Evolutionary conservation across 2,329 filamentous ascomycete genomes (phyloP), one percentile per base, ranked within the genome.

Genomic region (Claviceps maximensis): DNA sequence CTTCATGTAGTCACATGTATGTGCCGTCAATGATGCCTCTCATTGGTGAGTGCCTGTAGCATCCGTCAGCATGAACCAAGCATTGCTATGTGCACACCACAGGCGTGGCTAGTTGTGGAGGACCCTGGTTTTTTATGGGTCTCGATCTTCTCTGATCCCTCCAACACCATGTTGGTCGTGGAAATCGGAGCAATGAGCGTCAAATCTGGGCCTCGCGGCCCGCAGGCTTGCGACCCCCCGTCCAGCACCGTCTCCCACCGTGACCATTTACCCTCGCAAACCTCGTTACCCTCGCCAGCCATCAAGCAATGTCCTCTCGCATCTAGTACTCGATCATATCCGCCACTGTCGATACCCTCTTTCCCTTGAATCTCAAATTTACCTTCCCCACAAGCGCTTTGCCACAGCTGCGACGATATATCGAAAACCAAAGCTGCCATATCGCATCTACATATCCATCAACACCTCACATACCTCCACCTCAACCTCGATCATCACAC

Each of bases 101-200:
- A 1, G 52, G 33, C n/a, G 54, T 47, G 19, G 12, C 0, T 10
- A 7, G 13, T 27, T 9, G n/a, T 13, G 19, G 25, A 52, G 57
- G 58, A 57, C 60, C 63, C 61, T 65, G 61, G 59, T 57, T 58
- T 56, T 53, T 19, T 31, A n/a, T 49, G 55, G 56, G 57, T 53
- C 51, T 27, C 61, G 61, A 65, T 65, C 59, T 53, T 51, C 58
- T 62, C 58, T 63, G 64, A 65, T 66, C 61, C 47, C 55, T 36
- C 54, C 29, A 52, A 47, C 55, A 56, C 58, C 59, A 59, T 60
- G 57, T 57, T 31, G 46, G 55, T 47, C 58, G 52, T 65, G 59
- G 57, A 56, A 60, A 69, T 69, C 66, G 67, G 59, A 58, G 61
- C 65, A 67, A 66, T 66, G 57, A 60, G 64, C 52, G 58, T 53